A percentile compares a stretch with the other conserved stretches of the same genome.
These are phyloP conservation scores for Henningerozyma blattae DNA, from an alignment of 805 yeast genomes.

Conservation along the genomic window DNA sequence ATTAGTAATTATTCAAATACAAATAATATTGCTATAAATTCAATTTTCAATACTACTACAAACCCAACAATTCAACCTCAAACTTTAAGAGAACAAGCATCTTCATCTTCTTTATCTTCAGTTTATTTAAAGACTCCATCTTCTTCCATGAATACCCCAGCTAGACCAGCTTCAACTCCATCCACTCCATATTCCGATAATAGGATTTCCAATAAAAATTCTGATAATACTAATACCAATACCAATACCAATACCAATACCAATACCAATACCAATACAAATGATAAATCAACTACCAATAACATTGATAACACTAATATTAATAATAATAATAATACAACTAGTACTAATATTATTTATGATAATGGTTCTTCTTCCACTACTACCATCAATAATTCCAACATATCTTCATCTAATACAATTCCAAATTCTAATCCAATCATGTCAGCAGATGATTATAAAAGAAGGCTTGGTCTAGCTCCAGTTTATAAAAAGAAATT, in stretches of 20 bases:
- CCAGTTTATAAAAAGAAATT: background rate
- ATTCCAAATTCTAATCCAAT: too few species aligned
- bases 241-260: slow-evolving; percentile 6
- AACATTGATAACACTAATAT: too few species aligned
- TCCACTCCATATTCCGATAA: slow-evolving; percentile 8
- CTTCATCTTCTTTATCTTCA: slow-evolving; percentile 17
- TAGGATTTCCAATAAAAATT: background rate
- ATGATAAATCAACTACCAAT: too few species aligned
- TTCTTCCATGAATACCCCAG: slow-evolving; percentile 16
- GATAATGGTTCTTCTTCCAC: too few species aligned
- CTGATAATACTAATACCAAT: background rate
- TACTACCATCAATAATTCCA: too few species aligned
- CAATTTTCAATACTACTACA: too few species aligned
- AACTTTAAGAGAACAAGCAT: slow-evolving; percentile 14
- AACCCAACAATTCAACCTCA: slow-evolving; percentile 13
- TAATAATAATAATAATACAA: too few species aligned
- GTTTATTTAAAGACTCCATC: slow-evolving; percentile 18
- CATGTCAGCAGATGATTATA: too few species aligned
- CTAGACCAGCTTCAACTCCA: slow-evolving; percentile 14
- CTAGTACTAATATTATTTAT: too few species aligned
- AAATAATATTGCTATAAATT: background rate
- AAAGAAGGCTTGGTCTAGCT: background rate
- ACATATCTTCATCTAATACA: too few species aligned
- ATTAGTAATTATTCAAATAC: background rate
- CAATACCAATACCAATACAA: slow-evolving; percentile 9